These are phyloP conservation scores for Osmanthus fragrans DNA, from an alignment of 257 asterid species.

Conservation along the genomic window DNA sequence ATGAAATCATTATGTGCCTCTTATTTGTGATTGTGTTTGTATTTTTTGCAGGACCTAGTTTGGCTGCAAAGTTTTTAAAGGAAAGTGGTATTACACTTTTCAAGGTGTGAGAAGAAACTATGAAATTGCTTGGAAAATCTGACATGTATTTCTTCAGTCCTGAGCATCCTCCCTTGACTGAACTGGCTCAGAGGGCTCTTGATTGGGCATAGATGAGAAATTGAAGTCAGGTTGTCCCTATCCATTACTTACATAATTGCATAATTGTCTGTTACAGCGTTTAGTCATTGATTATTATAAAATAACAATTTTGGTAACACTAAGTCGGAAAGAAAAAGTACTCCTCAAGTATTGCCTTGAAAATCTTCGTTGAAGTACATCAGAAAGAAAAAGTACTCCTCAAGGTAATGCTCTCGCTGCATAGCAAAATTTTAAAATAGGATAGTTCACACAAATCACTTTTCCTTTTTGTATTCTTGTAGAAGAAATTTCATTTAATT, in stretches of 20 bases:
- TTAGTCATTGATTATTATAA: background rate
- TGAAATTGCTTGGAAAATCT: slow-evolving; percentile 70
- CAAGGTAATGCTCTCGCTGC: too few species aligned
- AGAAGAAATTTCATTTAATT: too few species aligned
- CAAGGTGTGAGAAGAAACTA: slow-evolving; percentile 76
- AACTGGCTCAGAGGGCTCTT: slow-evolving; percentile 85
- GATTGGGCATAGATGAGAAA: slow-evolving; percentile 89
- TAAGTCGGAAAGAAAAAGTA: too few species aligned
- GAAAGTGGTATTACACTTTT: slow-evolving; percentile 64
- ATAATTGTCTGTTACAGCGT: background rate
- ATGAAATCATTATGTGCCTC: background rate
- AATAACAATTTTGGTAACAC: background rate
- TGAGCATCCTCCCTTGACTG: slow-evolving; percentile 83
- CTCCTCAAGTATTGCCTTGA: too few species aligned
- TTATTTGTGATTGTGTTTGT: background rate
- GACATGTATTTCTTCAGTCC: slow-evolving; percentile 72
- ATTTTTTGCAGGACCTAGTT: slow-evolving; percentile 72
- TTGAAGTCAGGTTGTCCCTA: slow-evolving; percentile 66
- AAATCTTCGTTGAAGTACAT: too few species aligned
- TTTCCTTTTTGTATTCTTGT: too few species aligned
- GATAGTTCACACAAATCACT: too few species aligned
- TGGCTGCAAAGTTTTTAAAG: slow-evolving; percentile 81
- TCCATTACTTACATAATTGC: background rate
- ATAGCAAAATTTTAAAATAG: too few species aligned
- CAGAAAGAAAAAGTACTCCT: too few species aligned